phyloP scores from a whole-genome alignment of 768 basidiomycete genomes.

The Hebeloma cylindrosporum region DNA sequence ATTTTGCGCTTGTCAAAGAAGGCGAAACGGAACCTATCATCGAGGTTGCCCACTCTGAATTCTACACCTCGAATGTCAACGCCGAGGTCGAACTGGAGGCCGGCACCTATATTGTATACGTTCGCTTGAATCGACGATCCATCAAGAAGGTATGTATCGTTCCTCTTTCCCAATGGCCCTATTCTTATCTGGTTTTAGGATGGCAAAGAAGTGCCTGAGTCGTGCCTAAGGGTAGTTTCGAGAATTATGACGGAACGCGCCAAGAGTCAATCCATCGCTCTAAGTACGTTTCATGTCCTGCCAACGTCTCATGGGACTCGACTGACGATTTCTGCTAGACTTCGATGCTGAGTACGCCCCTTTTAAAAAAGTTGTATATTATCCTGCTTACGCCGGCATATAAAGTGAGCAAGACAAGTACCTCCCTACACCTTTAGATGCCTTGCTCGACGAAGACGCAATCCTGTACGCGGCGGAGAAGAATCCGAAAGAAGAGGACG shows the following conservation, averaged over 20 bases:
- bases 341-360: slow-evolving; percentile 34
- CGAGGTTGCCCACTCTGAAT: slow-evolving; percentile 35
- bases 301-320: background rate
- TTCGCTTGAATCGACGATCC: slow-evolving; percentile 33
- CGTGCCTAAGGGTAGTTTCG: slow-evolving; percentile 42
- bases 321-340: slow-evolving; percentile 22
- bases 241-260: slow-evolving; percentile 43
- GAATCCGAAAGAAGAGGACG: slow-evolving; percentile 34
- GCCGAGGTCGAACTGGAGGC: slow-evolving; percentile 41
- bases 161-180: slow-evolving; percentile 8
- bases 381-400: slow-evolving; percentile 9
- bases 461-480: slow-evolving; percentile 34
- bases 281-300: slow-evolving; percentile 40
- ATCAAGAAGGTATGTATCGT: slow-evolving; percentile 22
- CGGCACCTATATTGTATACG: slow-evolving; percentile 48
- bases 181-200: slow-evolving; percentile 26
- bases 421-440: slow-evolving; percentile 19
- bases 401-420: slow-evolving; percentile 28
- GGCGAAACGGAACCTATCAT: slow-evolving; percentile 40
- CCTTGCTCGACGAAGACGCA: too few species aligned
- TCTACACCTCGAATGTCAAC: slow-evolving; percentile 41
- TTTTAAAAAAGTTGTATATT: background rate
- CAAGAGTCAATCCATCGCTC: slow-evolving; percentile 46
- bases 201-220: slow-evolving; percentile 37
- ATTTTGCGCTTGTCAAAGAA: slow-evolving; percentile 50